A percentile compares a stretch with the other conserved stretches of the same genome.
Evolutionary conservation across 345 rosid species (phyloP).

Genomic region (Clausena lansium): DNA sequence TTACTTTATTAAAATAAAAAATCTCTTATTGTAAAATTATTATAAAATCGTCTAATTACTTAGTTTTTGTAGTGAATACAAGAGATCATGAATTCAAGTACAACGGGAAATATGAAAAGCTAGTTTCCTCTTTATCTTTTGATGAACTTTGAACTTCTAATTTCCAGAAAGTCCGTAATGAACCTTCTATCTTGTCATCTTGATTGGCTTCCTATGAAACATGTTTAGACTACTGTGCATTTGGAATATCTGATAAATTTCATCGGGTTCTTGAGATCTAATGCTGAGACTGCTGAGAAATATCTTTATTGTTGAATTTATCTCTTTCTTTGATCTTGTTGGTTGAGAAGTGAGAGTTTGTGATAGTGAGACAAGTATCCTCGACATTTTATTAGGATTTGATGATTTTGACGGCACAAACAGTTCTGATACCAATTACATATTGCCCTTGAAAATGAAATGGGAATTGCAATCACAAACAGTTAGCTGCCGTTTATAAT

Average conservation of each 20-base stretch:
- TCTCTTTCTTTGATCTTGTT: background rate
- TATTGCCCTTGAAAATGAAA: too few relatives aligned
- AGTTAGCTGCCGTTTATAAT: too few relatives aligned
- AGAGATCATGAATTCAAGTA: too few relatives aligned
- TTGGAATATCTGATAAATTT: background rate
- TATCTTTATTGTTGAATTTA: background rate
- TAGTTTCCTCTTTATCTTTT: background rate
- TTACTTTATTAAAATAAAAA: too few relatives aligned
- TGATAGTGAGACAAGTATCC: background rate
- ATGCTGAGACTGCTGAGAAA: background rate
- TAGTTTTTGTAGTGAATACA: too few relatives aligned
- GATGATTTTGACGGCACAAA: too few relatives aligned
- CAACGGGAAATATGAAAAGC: background rate
- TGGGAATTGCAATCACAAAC: too few relatives aligned
- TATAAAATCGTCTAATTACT: too few relatives aligned
- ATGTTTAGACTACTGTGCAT: background rate
- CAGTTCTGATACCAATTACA: too few relatives aligned
- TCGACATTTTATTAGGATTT: too few relatives aligned
- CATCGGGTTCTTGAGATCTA: background rate
- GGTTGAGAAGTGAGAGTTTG: slow-evolving; percentile 6
- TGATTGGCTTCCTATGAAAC: background rate
- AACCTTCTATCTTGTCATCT: background rate
- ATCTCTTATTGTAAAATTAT: too few relatives aligned
- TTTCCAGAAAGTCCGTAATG: background rate
- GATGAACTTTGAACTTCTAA: background rate